Evolutionary conservation across 306 rosid genomes (phyloP), one percentile per base, ranked within the genome.

Genomic region (Quercus ilex): DNA sequence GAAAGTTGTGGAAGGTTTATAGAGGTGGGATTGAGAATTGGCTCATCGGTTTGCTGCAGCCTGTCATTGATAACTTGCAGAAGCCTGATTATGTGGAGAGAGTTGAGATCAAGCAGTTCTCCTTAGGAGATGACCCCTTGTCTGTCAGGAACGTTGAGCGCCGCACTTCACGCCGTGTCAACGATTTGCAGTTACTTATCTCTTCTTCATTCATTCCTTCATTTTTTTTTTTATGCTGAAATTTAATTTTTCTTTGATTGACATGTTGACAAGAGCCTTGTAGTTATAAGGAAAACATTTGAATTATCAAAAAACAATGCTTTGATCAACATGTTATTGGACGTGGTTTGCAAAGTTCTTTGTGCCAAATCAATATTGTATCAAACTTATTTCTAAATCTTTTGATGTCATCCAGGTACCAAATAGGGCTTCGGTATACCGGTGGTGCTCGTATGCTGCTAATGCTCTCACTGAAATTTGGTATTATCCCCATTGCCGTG

Each of bases 371-470:
- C 25, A 43, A 55, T 71, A 17, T 72, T 63, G 23, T 56, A 19
- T 59, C 31, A 25, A 78, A 85, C 79, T 67, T 35, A 59, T 43
- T 55, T 55, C 57, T 78, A 2, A 62, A 57, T 82, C 25, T 53
- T 52, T 56, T 79, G 68, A 78, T 78, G 79, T 63, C 76, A 51
- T 83, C 23, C 81, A 96, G 99, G 98, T 96, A 96, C 90, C 99
- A 96, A 83, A 96, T 96, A 79, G 99, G 99, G 73, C 91, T 96
- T 71, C 88, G 99, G 60, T 96, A 96, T 79, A 89, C 99, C 9
- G 99, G 99, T 17, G 98, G 99, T 69, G 99, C 99, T 73, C 98
- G 97, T 64, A 88, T 91, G 96, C 83, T 96, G 79, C 86, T 96
- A 73, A 93, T 88, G 96, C 99, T 96, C 56, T 86, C 98, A 64